Conservation (phyloP, 2,329 filamentous ascomycete species). For the Cercospora zeae-maydis region DNA sequence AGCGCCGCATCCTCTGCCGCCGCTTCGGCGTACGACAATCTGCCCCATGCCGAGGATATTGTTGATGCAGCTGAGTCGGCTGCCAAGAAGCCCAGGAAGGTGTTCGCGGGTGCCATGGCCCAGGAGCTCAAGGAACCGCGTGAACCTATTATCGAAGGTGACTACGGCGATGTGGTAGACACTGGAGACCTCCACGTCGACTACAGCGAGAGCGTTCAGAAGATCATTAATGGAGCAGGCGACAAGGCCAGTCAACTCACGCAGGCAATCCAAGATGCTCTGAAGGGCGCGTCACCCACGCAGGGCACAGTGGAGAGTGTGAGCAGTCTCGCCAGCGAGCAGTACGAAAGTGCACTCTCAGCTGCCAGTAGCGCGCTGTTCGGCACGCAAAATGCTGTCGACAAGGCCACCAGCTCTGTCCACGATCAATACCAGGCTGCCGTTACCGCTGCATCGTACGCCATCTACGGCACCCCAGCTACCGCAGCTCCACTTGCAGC, state of each 20-base stretch:
- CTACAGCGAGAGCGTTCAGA: slow-evolving; percentile 52
- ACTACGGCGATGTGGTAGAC: slow-evolving; percentile 38
- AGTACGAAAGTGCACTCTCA: slow-evolving; percentile 55
- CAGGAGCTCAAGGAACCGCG: slow-evolving; percentile 48
- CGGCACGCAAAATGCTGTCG: slow-evolving; percentile 43
- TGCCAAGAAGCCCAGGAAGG: slow-evolving; percentile 39
- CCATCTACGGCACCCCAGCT: slow-evolving; percentile 52
- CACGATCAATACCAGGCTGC: slow-evolving; percentile 55
- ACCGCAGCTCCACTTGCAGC: slow-evolving; percentile 37
- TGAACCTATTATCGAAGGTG: slow-evolving; percentile 47
- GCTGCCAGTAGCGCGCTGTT: slow-evolving; percentile 57
- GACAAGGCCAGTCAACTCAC: slow-evolving; percentile 54
- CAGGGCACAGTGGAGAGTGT: slow-evolving; percentile 50
- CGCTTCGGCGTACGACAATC: slow-evolving; percentile 15
- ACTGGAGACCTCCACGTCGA: slow-evolving; percentile 39
- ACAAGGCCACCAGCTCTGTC: slow-evolving; percentile 50
- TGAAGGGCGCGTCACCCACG: slow-evolving; percentile 44
- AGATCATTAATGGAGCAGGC: slow-evolving; percentile 50
- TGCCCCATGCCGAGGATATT: slow-evolving; percentile 19
- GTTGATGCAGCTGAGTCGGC: slow-evolving; percentile 18
- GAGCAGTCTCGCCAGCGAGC: slow-evolving; percentile 53
- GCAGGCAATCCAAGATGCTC: slow-evolving; percentile 54
- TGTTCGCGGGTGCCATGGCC: slow-evolving; percentile 54
- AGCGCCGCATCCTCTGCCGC: slow-evolving; percentile 31
- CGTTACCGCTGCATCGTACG: slow-evolving; percentile 57